Conservation (phyloP, 1,284 basidiomycete genomes). For the Apiotrichum mycotoxinovorans region DNA sequence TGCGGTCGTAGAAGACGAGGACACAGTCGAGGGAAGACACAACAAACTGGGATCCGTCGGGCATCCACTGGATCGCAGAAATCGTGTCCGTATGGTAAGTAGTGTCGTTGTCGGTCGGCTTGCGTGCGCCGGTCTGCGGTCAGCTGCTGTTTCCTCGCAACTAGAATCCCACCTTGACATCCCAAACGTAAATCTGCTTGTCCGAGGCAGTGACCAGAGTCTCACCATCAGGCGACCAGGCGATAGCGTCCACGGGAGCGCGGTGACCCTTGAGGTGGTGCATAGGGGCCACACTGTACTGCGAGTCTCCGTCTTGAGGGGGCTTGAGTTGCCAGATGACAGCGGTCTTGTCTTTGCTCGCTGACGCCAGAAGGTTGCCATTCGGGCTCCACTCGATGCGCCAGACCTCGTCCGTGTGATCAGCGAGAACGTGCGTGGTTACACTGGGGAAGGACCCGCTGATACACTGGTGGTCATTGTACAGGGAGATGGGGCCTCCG, state of each 20-base stretch:
- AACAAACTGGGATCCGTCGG: conserved; percentile 83
- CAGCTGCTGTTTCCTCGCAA: neutral
- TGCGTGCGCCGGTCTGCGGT: conserved; percentile 31
- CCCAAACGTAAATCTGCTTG: conserved; percentile 77
- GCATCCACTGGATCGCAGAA: conserved; percentile 80
- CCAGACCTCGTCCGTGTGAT: conserved; percentile 94
- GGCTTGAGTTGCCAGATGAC: conserved; percentile 79
- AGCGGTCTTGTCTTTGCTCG: conserved; percentile 78
- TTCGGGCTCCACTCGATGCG: conserved; percentile 90
- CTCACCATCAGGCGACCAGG: conserved; percentile 85
- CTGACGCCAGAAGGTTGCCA: conserved; percentile 78
- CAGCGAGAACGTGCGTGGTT: conserved; percentile 76
- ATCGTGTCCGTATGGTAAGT: conserved; percentile 72
- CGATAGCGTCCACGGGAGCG: conserved; percentile 70
- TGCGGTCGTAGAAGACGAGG: conserved; percentile 68
- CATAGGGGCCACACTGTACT: conserved; percentile 29
- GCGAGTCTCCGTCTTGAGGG: conserved; percentile 16
- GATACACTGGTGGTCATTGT: conserved; percentile 78
- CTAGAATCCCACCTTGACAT: conserved; percentile 62
- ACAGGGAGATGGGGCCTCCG: conserved; percentile 64
- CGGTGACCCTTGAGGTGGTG: conserved; percentile 63
- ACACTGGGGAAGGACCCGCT: conserved; percentile 76
- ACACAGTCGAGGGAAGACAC: conserved; percentile 85
- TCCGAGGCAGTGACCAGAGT: conserved; percentile 78
- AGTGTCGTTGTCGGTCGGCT: conserved; percentile 12